Conservation (phyloP, 352 stramenopile species). For the Phytophthora vignae region DNA sequence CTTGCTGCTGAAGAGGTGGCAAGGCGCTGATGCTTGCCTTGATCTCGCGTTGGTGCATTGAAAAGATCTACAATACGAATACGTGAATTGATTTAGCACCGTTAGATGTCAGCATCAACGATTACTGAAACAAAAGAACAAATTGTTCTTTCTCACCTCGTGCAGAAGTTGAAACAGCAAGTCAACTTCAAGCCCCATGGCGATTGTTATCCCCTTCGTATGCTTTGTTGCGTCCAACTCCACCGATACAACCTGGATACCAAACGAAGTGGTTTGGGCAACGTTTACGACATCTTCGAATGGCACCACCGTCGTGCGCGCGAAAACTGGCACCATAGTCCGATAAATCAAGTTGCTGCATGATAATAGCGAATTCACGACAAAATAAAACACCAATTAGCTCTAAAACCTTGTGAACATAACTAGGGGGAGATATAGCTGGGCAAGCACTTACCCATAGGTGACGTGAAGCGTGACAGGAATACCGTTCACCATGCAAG, state of each 20-base stretch:
- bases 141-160: constrained; percentile 44
- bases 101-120: background rate
- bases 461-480: constrained; percentile 80
- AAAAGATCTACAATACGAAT: constrained; percentile 47
- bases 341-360: constrained; percentile 72
- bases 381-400: background rate
- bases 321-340: constrained; percentile 80
- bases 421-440: background rate
- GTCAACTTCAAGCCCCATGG: constrained; percentile 80
- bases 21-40: constrained; percentile 17
- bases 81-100: too few relatives aligned
- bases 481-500: constrained; percentile 76
- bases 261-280: constrained; percentile 62
- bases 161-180: constrained; percentile 75
- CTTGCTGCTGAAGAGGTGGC: constrained; percentile 42
- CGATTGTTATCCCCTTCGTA: constrained; percentile 68
- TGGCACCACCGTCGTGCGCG: constrained; percentile 66
- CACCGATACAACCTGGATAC: constrained; percentile 71
- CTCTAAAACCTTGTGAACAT: background rate
- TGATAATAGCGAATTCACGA: background rate
- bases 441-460: constrained; percentile 55
- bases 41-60: constrained; percentile 60
- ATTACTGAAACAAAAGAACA: background rate
- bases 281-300: constrained; percentile 69
- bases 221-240: constrained; percentile 54